Percentiles rank a stretch among this genome's conserved stretches.
Conservation (phyloP, 2,329 filamentous ascomycete species). For the Pseudocercospora fijiensis region DNA sequence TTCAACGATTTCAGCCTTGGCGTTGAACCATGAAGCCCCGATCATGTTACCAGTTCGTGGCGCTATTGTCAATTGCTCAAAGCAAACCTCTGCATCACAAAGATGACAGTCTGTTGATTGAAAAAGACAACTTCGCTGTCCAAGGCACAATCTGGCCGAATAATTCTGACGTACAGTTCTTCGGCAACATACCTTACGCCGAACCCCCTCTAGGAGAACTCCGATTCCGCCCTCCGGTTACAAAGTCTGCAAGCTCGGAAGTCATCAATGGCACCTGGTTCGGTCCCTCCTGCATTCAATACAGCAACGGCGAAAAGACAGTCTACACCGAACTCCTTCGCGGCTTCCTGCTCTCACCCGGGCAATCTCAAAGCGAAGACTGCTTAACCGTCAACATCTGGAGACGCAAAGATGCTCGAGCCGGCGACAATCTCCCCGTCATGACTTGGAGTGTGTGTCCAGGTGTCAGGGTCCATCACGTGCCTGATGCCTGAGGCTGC, state of each 20-base stretch:
- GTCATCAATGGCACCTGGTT: slow-evolving; percentile 23
- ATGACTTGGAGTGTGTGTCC: too few species aligned
- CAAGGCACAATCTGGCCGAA: slow-evolving; percentile 20
- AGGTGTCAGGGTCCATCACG: too few species aligned
- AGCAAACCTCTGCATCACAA: neutral
- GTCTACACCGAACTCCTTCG: slow-evolving; percentile 19
- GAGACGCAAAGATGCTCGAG: slow-evolving; percentile 31
- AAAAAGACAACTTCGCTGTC: slow-evolving; percentile 16
- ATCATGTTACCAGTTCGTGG: neutral
- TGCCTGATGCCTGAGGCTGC: too few species aligned
- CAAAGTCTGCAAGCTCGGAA: slow-evolving; percentile 16
- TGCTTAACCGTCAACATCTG: slow-evolving; percentile 42
- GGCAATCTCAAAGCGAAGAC: slow-evolving; percentile 28
- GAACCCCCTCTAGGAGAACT: slow-evolving; percentile 17
- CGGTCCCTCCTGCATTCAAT: slow-evolving; percentile 21
- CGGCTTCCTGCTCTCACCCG: slow-evolving; percentile 17
- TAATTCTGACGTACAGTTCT: slow-evolving; percentile 19
- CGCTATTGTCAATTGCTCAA: neutral
- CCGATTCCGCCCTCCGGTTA: slow-evolving; percentile 21
- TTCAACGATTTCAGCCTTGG: neutral
- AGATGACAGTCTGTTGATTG: slow-evolving; percentile 4
- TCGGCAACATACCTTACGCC: slow-evolving; percentile 22
- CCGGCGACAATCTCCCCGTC: slow-evolving; percentile 37
- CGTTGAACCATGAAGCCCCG: neutral
- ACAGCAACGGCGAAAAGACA: slow-evolving; percentile 15